These are phyloP conservation scores for Albophoma yamanashiensis DNA, from an alignment of 2,329 filamentous ascomycete species.

Conservation along the genomic window DNA sequence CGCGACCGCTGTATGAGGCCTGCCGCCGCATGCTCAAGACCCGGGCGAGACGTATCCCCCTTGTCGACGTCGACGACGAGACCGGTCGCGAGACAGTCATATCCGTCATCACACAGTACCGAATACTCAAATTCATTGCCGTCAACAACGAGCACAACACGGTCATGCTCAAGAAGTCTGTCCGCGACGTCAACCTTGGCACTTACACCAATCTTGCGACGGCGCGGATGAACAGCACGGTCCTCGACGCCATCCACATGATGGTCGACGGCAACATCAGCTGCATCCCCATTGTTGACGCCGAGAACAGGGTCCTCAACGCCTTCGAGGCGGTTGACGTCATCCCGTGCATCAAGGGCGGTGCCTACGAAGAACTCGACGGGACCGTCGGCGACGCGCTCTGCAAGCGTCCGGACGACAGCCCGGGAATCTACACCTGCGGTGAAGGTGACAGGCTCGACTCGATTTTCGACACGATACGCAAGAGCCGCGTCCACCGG, in stretches of 20 bases:
- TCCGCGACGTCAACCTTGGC: slow-evolving; percentile 75
- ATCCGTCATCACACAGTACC: slow-evolving; percentile 95
- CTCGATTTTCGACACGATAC: slow-evolving; percentile 93
- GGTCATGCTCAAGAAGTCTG: slow-evolving; percentile 74
- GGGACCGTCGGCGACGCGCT: slow-evolving; percentile 82
- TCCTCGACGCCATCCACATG: slow-evolving; percentile 88
- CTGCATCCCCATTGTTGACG: slow-evolving; percentile 85
- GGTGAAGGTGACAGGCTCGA: slow-evolving; percentile 83
- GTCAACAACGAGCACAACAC: slow-evolving; percentile 85
- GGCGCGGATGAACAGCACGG: slow-evolving; percentile 77
- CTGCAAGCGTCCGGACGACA: slow-evolving; percentile 78
- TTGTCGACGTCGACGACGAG: slow-evolving; percentile 90
- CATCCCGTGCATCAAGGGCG: slow-evolving; percentile 89
- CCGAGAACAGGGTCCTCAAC: slow-evolving; percentile 69
- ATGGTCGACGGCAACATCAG: slow-evolving; percentile 92
- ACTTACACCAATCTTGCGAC: slow-evolving; percentile 75
- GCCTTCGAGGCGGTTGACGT: slow-evolving; percentile 98
- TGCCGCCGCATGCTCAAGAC: slow-evolving; percentile 91
- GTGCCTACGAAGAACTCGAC: slow-evolving; percentile 81
- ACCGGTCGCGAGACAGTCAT: slow-evolving; percentile 87
- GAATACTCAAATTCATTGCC: slow-evolving; percentile 96
- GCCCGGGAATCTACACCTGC: slow-evolving; percentile 94
- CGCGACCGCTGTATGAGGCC: slow-evolving; percentile 85
- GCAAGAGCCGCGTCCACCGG: slow-evolving; percentile 87
- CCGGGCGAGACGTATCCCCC: slow-evolving; percentile 81